These are phyloP conservation scores for Fusarium floridanum DNA, from an alignment of 2,329 filamentous ascomycete genomes.

Conservation along the genomic window DNA sequence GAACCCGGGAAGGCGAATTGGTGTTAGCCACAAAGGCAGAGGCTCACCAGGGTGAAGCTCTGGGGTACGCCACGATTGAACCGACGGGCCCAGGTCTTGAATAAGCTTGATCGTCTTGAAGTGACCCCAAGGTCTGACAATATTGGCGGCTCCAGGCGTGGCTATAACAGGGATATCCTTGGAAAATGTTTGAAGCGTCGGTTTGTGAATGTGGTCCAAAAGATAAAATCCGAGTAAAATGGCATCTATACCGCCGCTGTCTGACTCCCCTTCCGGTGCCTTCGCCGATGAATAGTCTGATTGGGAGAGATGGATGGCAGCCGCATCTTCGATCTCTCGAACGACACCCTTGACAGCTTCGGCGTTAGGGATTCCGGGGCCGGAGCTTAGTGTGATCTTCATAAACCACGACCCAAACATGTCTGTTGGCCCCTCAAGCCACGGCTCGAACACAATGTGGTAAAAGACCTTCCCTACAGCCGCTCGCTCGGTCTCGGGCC, in stretches of 20 bases:
- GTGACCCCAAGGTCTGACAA: slow-evolving; percentile 33
- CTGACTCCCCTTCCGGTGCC: not conserved
- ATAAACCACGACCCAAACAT: slow-evolving; percentile 40
- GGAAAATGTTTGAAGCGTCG: slow-evolving; percentile 33
- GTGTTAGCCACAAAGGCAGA: slow-evolving; percentile 38
- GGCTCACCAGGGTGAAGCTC: slow-evolving; percentile 39
- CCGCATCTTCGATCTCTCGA: slow-evolving; percentile 35
- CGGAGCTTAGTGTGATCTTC: slow-evolving; percentile 19
- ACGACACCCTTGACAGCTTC: slow-evolving; percentile 31
- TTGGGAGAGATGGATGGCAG: not conserved
- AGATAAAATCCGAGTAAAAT: slow-evolving; percentile 39
- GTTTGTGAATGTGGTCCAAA: slow-evolving; percentile 38
- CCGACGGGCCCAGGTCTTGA: not conserved
- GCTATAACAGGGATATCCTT: slow-evolving; percentile 38
- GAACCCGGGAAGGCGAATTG: slow-evolving; percentile 33
- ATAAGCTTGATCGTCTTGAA: slow-evolving; percentile 38
- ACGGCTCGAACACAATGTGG: slow-evolving; percentile 52
- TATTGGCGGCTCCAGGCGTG: slow-evolving; percentile 16
- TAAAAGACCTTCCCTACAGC: slow-evolving; percentile 44
- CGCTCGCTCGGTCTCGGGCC: slow-evolving; percentile 39
- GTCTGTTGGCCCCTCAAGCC: slow-evolving; percentile 47
- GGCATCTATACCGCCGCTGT: slow-evolving; percentile 33
- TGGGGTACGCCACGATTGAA: slow-evolving; percentile 27
- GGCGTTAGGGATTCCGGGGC: slow-evolving; percentile 10
- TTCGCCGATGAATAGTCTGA: not conserved